Conservation (phyloP, 495 filamentous ascomycete genomes). For the Hyaloscypha hepaticicola region DNA sequence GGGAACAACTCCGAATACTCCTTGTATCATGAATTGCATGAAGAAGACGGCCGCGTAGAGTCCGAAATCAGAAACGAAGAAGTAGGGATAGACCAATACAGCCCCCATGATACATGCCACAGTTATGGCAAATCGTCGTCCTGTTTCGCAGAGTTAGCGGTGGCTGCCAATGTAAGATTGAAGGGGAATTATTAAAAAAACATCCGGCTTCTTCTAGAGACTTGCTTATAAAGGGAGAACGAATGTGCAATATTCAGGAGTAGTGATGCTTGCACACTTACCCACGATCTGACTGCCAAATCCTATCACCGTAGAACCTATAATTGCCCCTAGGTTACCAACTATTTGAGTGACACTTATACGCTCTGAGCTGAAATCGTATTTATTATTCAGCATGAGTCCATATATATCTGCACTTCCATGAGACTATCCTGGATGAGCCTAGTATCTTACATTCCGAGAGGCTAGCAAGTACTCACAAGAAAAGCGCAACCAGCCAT, state of each 20-base stretch:
- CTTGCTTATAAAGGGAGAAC: too few species aligned
- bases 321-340: background rate
- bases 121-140: background rate
- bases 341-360: background rate
- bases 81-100: background rate
- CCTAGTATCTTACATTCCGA: constrained; percentile 8
- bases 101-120: background rate
- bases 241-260: too few species aligned
- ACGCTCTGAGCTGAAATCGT: too few species aligned
- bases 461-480: background rate
- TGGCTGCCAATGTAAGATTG: too few species aligned
- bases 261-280: too few species aligned
- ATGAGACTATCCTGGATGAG: background rate
- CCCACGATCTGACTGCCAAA: background rate
- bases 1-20: background rate
- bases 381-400: background rate
- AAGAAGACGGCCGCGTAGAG: background rate
- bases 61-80: background rate
- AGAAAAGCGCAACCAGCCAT: background rate
- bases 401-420: background rate
- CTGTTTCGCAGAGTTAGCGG: too few species aligned
- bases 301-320: background rate
- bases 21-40: background rate
- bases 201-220: too few species aligned
- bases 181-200: too few species aligned